Base-by-base conservation (phyloP, 2,329 filamentous ascomycete genomes). In the Hymenoscyphus infarciens region DNA sequence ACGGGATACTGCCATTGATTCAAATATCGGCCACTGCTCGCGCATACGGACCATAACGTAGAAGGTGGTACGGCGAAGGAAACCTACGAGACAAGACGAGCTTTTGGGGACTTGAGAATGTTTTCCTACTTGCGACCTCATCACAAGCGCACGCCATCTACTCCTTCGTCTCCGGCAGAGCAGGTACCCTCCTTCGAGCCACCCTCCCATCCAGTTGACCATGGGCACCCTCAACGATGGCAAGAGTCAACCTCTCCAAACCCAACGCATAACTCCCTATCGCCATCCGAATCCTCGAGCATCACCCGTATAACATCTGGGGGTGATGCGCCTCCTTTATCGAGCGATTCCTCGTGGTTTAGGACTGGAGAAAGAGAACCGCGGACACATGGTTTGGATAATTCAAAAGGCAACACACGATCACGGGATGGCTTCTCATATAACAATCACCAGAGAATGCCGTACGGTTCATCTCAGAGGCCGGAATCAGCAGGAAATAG, bases 221-320 rank as follows among this genome's bases (percentile, higher is more conserved):
- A 73, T 62, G 66, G 61, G 15, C 71, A 73, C 58, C 68, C 72
- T 3, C 64, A 66, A 62, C 66, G 70, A 65, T 65, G 64, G 35
- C 67, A 67, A 61, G 69, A 71, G 63, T 61, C 57, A 13, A 61
- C 39, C 42, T 59, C 60, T 11, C 66, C 62, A 60, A 68, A 72
- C 45, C 45, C 45, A 22, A 19, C 45, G 45, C 35, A 45, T 61
- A 59, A 27, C 57, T 60, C 33, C 63, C 68, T 13, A 63, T 25
- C 6, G 19, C 59, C 5, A 68, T 77, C 42, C 78, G 83, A 75
- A 3, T 74, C 85, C 33, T 75, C 76, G 35, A 75, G 74, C 35
- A 75, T 78, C 42, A 70, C 75, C 38, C 71, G 75, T 31, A 70
- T 79, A 15, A 72, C 76, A 25, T 74, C 70, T 15, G 64, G 65